Conservation (phyloP, 768 basidiomycete species). For the Pholiota conissans region DNA sequence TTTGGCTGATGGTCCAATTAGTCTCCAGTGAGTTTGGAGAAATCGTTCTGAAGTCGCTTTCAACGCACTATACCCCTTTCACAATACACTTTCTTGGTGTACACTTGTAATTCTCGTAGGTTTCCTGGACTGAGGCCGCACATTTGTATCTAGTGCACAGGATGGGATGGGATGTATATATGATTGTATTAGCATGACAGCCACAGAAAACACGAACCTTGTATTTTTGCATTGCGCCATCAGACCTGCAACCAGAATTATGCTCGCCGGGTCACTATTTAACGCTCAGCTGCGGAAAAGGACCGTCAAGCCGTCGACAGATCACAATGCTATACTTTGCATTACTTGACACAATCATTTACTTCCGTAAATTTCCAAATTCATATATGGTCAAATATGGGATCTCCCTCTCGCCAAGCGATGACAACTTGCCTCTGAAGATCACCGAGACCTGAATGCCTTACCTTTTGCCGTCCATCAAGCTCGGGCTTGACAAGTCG, state of each 20-base stretch:
- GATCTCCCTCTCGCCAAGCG: background rate
- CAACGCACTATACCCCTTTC: background rate
- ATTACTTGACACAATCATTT: background rate
- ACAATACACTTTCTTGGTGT: conserved; percentile 10
- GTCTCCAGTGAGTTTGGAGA: conserved; percentile 20
- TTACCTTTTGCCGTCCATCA: background rate
- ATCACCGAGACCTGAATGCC: background rate
- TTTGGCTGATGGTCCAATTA: conserved; percentile 2
- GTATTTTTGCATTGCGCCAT: background rate
- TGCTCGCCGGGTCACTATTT: no score
- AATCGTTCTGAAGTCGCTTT: conserved; percentile 15
- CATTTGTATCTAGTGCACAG: background rate
- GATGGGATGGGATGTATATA: conserved; percentile 1
- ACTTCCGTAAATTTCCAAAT: background rate
- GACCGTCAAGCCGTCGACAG: background rate
- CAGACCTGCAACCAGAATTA: no score
- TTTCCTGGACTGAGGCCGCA: background rate
- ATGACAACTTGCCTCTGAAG: background rate
- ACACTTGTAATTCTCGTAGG: background rate
- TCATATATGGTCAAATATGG: background rate
- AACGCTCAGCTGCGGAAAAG: background rate
- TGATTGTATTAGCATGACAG: background rate
- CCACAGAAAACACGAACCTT: background rate
- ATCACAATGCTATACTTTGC: background rate
- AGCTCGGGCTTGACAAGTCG: background rate